Evolutionary conservation across 2,329 filamentous ascomycete genomes (phyloP).

Genomic region (Curvularia spicifera): DNA sequence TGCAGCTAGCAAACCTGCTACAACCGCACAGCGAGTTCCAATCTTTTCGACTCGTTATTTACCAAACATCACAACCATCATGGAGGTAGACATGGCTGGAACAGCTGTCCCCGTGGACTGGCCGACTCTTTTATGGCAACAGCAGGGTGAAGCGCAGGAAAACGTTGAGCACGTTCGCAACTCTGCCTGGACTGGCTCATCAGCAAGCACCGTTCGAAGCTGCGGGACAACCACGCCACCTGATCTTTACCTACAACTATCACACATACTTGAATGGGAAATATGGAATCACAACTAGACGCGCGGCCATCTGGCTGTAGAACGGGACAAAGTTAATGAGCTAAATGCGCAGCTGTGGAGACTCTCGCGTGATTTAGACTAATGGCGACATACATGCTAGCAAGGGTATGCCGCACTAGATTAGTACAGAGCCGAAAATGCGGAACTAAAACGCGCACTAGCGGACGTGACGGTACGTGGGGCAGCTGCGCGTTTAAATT

Average conservation of each 20-base stretch:
- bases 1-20: not conserved
- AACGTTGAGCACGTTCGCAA: not conserved
- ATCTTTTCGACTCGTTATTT: not conserved
- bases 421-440: not conserved
- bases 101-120: constrained; percentile 2
- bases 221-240: not conserved
- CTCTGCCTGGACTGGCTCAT: not conserved
- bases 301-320: not conserved
- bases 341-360: not conserved
- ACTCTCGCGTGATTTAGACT: not conserved
- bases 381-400: not conserved
- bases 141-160: not conserved
- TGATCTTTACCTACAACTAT: not conserved
- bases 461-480: not conserved
- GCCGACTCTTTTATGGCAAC: not conserved
- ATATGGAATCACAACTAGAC: not conserved
- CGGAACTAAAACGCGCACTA: not conserved
- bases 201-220: not conserved
- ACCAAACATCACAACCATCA: not conserved
- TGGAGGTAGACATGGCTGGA: not conserved
- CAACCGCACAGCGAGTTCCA: not conserved
- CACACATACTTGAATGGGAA: not conserved
- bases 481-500: not conserved
- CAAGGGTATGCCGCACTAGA: not conserved
- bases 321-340: not conserved